Evolutionary conservation across 2,329 filamentous ascomycete species (phyloP).

Genomic region (Diaporthe sp.): DNA sequence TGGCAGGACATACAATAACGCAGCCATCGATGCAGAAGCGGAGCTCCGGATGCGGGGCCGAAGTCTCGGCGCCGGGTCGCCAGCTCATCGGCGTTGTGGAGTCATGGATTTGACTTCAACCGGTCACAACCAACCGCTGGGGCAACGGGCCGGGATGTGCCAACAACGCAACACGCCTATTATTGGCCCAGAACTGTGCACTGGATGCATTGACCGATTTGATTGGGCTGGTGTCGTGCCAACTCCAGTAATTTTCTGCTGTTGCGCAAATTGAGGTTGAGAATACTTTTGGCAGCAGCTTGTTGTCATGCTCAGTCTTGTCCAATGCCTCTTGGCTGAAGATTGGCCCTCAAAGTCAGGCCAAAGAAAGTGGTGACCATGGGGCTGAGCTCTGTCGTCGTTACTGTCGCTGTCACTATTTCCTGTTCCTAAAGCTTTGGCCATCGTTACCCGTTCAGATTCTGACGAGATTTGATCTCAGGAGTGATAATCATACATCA

Average conservation of each 20-base stretch:
- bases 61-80: neutral
- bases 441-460: neutral
- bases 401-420: neutral
- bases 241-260: neutral
- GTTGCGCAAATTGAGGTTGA: neutral
- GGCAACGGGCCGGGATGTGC: neutral
- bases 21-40: no score
- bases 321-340: neutral
- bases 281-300: neutral
- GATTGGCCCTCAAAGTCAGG: neutral
- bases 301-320: neutral
- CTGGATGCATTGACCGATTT: neutral
- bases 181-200: neutral
- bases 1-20: no score
- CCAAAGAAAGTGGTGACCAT: neutral
- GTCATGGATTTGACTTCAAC: neutral
- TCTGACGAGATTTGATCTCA: neutral
- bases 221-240: neutral
- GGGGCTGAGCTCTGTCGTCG: neutral
- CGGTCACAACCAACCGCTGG: neutral
- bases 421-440: neutral
- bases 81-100: neutral
- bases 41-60: neutral
- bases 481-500: neutral
- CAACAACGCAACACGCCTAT: neutral